A percentile compares a stretch with the other conserved stretches of the same genome.
phyloP scores from a whole-genome alignment of 148 eudicot genomes.

The Heliamphora exappendiculata region DNA sequence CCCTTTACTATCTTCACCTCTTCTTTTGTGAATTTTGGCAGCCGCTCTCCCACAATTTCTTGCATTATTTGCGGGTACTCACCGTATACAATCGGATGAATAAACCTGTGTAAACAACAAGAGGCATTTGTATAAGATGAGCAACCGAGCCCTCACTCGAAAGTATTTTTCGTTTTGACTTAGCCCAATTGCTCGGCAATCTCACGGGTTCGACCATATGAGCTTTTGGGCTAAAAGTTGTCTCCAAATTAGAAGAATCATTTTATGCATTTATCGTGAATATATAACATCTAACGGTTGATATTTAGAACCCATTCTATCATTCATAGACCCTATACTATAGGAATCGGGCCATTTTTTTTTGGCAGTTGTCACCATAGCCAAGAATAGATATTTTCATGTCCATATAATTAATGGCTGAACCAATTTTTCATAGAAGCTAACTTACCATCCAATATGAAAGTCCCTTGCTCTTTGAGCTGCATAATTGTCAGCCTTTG shows the following conservation, averaged over 20 bases:
- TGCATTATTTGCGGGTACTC: conserved; percentile 87
- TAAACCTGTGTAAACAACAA: conserved; percentile 40
- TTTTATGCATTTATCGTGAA: no score
- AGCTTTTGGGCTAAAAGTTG: no score
- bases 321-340: no score
- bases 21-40: conserved; percentile 70
- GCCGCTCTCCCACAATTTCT: conserved; percentile 55
- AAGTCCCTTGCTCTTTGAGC: conserved; percentile 98
- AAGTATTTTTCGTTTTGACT: no score
- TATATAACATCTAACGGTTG: no score
- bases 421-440: background rate
- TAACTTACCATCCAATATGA: conserved; percentile 90
- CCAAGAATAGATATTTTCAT: background rate
- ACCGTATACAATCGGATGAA: conserved; percentile 83
- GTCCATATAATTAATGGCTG: background rate
- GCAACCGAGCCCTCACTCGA: no score
- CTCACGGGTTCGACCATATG: no score
- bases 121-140: background rate
- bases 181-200: no score
- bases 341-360: no score
- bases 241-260: no score
- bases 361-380: background rate
- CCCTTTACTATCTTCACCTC: conserved; percentile 77
- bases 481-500: conserved; percentile 61
- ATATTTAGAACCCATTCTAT: no score